phyloP scores from a whole-genome alignment of 1,284 basidiomycete species.

The Ustilago trichophora region DNA sequence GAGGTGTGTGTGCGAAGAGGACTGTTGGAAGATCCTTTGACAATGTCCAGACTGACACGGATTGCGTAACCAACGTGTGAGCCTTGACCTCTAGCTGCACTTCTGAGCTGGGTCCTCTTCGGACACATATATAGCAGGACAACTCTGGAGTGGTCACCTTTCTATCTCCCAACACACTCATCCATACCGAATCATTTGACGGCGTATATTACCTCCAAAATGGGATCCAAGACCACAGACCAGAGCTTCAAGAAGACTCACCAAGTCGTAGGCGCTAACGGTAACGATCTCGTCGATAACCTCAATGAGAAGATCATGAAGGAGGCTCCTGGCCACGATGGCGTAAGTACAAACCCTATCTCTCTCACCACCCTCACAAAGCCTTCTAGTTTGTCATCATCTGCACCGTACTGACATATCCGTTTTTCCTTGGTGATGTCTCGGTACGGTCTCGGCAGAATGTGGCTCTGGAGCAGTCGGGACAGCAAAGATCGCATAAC shows the following conservation, averaged over 20 bases:
- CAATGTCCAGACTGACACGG: too few relatives aligned
- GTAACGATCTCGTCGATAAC: slow-evolving; percentile 35
- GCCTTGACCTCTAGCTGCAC: background rate
- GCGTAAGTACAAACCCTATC: slow-evolving; percentile 13
- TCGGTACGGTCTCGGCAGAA: slow-evolving; percentile 7
- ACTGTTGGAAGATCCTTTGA: too few relatives aligned
- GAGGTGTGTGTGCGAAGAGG: too few relatives aligned
- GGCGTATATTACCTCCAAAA: background rate
- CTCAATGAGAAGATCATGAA: slow-evolving; percentile 44
- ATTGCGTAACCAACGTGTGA: background rate
- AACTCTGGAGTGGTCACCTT: too few relatives aligned
- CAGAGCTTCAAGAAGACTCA: slow-evolving; percentile 43
- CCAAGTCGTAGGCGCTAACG: slow-evolving; percentile 46
- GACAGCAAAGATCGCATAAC: slow-evolving; percentile 26
- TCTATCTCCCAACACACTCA: too few relatives aligned
- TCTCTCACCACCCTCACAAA: background rate
- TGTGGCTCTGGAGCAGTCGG: slow-evolving; percentile 18
- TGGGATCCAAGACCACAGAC: slow-evolving; percentile 41
- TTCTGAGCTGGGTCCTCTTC: too few relatives aligned
- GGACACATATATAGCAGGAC: too few relatives aligned
- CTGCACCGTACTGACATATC: too few relatives aligned
- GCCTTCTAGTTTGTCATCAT: too few relatives aligned
- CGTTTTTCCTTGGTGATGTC: too few relatives aligned
- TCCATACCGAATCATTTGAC: too few relatives aligned
- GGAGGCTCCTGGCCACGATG: slow-evolving; percentile 41